Evolutionary conservation across 441 rosid genomes (phyloP).

Genomic region (Viola pubescens): DNA sequence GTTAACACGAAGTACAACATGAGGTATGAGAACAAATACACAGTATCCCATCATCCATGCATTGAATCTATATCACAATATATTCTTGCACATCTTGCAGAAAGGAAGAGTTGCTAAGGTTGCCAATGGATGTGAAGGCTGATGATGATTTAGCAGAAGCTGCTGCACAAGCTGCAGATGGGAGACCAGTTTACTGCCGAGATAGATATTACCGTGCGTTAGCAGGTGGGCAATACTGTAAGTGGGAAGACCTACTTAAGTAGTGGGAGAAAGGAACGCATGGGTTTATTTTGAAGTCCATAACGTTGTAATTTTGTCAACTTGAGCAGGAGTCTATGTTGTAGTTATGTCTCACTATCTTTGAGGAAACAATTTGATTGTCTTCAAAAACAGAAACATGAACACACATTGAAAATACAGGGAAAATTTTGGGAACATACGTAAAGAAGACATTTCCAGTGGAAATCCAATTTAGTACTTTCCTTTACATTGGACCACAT

Average conservation of each 20-base stretch:
- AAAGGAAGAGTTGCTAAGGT: conserved; percentile 62
- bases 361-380: neutral
- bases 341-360: conserved; percentile 2
- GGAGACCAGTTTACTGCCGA: conserved; percentile 92
- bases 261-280: conserved; percentile 16
- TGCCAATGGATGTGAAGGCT: conserved; percentile 59
- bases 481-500: neutral
- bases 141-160: conserved; percentile 85
- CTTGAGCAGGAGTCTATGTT: neutral
- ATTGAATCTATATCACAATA: conserved; percentile 6
- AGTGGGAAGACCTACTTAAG: conserved; percentile 73
- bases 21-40: conserved; percentile 33
- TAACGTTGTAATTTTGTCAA: conserved; percentile 5
- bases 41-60: conserved; percentile 5
- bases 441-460: conserved; percentile 8
- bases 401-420: conserved; percentile 1
- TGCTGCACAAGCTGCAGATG: conserved; percentile 93
- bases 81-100: conserved; percentile 27
- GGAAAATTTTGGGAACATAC: neutral
- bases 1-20: conserved; percentile 48
- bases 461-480: conserved; percentile 8
- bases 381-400: neutral
- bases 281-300: conserved; percentile 10
- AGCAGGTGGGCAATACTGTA: conserved; percentile 51
- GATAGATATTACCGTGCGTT: conserved; percentile 44